Percentiles rank a stretch among this genome's conserved stretches.
These are phyloP conservation scores for Aquilaria agallochum DNA, from an alignment of 441 rosid genomes.

Conservation along the genomic window DNA sequence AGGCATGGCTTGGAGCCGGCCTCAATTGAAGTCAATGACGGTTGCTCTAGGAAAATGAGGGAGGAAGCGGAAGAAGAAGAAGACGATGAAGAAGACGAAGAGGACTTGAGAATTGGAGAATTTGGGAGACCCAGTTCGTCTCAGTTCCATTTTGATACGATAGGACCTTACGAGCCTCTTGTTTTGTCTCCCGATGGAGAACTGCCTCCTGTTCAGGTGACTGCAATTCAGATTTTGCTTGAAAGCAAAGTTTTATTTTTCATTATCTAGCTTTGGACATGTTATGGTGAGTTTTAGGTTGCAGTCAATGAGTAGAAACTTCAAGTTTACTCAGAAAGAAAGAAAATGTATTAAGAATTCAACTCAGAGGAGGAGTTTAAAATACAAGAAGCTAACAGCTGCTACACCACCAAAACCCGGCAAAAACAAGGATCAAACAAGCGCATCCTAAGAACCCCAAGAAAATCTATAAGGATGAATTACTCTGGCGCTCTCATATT, in stretches of 20 bases:
- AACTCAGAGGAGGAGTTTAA: too few species aligned
- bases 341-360: too few species aligned
- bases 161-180: slow-evolving; percentile 61
- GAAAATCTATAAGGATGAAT: too few species aligned
- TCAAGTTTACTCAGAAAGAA: too few species aligned
- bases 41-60: background rate
- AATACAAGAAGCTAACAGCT: too few species aligned
- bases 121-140: slow-evolving; percentile 40
- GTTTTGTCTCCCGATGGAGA: slow-evolving; percentile 46
- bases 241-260: background rate
- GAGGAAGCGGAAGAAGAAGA: slow-evolving; percentile 21
- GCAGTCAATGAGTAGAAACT: too few species aligned
- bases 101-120: slow-evolving; percentile 10
- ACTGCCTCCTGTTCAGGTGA: slow-evolving; percentile 59
- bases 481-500: too few species aligned
- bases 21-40: slow-evolving; percentile 6
- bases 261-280: too few species aligned
- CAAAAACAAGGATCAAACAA: too few species aligned
- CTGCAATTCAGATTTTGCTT: background rate
- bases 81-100: slow-evolving; percentile 19
- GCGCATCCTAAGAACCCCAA: too few species aligned
- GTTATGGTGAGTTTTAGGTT: too few species aligned
- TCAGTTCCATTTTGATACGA: slow-evolving; percentile 40
- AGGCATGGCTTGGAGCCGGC: slow-evolving; percentile 6
- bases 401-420: too few species aligned